Percentiles rank a stretch among this genome's conserved stretches.
phyloP scores from a whole-genome alignment of 208 protist genomes.

The Leishmania braziliensis region DNA sequence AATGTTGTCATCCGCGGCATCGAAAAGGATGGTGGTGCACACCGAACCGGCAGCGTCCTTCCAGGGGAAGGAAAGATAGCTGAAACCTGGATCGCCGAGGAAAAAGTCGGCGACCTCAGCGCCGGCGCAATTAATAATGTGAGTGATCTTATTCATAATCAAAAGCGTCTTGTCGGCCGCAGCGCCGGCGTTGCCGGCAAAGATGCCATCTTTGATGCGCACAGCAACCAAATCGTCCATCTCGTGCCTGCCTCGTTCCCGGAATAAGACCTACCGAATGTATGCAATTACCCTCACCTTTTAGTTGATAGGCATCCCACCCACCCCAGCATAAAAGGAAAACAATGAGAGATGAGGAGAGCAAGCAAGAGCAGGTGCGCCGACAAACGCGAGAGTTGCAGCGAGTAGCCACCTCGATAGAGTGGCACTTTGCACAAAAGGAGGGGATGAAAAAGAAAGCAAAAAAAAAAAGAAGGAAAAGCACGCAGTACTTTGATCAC shows the following conservation, averaged over 20 bases:
- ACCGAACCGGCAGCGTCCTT: slow-evolving; percentile 76
- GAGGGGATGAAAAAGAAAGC: neutral
- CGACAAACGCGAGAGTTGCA: neutral
- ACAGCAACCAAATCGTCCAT: slow-evolving; percentile 83
- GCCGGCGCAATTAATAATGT: slow-evolving; percentile 92
- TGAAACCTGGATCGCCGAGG: slow-evolving; percentile 65
- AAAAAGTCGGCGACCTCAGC: slow-evolving; percentile 86
- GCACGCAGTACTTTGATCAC: neutral
- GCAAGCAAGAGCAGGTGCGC: neutral
- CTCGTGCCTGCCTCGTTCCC: too few relatives aligned
- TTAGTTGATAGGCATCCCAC: neutral
- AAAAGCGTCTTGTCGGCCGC: slow-evolving; percentile 90
- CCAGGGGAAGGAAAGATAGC: slow-evolving; percentile 93
- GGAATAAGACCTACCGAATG: neutral
- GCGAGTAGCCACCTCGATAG: neutral
- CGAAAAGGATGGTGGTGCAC: slow-evolving; percentile 85
- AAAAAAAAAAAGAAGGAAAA: neutral
- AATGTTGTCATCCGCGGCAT: slow-evolving; percentile 84
- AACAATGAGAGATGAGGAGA: slow-evolving; percentile 9
- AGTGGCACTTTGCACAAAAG: slow-evolving; percentile 8
- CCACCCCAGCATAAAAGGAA: neutral
- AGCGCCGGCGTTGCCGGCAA: slow-evolving; percentile 85
- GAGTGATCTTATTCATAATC: slow-evolving; percentile 92
- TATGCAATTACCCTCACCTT: neutral
- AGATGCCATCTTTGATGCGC: slow-evolving; percentile 93